phyloP scores from a whole-genome alignment of 176 grass and related monocot species.

The Ampelocalamus luodianensis region DNA sequence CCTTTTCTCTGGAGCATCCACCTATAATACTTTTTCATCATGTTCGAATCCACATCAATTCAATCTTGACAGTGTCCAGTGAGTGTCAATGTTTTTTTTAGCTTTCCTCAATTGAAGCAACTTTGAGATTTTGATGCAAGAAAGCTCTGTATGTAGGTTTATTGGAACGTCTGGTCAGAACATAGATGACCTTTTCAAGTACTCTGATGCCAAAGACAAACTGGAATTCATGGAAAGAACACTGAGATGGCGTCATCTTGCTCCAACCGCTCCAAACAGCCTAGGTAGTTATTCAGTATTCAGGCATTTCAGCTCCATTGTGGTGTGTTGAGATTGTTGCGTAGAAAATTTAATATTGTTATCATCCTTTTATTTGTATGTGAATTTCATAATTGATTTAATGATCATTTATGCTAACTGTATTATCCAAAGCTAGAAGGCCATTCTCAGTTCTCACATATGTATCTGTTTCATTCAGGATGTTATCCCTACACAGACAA shows the following conservation, averaged over 20 bases:
- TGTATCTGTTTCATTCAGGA: constrained; percentile 57
- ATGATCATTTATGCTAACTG: constrained; percentile 10
- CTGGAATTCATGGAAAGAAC: constrained; percentile 94
- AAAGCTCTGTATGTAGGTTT: constrained; percentile 60
- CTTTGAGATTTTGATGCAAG: constrained; percentile 24
- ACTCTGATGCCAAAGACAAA: constrained; percentile 88
- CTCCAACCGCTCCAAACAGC: constrained; percentile 96
- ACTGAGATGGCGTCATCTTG: constrained; percentile 87
- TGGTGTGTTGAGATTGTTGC: neutral
- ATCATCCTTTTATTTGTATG: neutral
- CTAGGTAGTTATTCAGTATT: constrained; percentile 56
- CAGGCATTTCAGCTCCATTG: neutral
- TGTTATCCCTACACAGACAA: constrained; percentile 96
- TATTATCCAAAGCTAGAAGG: neutral
- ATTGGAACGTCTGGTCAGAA: constrained; percentile 97
- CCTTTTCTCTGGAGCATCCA: constrained; percentile 84
- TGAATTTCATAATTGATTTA: constrained; percentile 7
- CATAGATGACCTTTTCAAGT: constrained; percentile 85
- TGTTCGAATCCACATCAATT: constrained; percentile 98
- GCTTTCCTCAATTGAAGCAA: neutral
- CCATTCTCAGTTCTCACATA: constrained; percentile 15
- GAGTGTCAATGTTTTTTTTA: constrained; percentile 40
- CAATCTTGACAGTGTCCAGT: constrained; percentile 82
- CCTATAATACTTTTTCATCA: constrained; percentile 85
- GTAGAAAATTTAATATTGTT: neutral